Evolutionary conservation across 805 yeast genomes (phyloP), one percentile per base, ranked within the genome.

Genomic region (Candida stauntonica): DNA sequence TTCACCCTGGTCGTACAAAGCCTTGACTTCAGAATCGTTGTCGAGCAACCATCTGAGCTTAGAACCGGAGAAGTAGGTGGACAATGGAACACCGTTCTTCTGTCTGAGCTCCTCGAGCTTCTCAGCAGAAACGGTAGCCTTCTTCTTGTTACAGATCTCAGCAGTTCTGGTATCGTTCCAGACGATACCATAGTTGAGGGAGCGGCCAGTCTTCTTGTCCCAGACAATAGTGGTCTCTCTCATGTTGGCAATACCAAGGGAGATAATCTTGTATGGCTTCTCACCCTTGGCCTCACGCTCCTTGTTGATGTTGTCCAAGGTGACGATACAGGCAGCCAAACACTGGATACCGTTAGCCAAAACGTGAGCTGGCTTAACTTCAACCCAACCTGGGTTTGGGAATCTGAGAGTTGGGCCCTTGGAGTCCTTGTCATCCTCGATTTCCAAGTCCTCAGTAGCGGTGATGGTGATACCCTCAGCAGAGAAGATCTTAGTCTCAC

Each of bases 81-180:
- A 83, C 32, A 89, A 67, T 23, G 96, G 96, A 51, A 89, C 73
- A 8, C 98, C 98, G 30, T 86, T 81, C 50, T 73, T 76, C 48
- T 73, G 67, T 52, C 75, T 71, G 51, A 87, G 68, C 38, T 68
- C 69, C 31, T 72, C 76, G 46, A 84, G 72, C 35, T 69, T 70
- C 23, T 73, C 79, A 31, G 68, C 70, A 18, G 79, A 68, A 18
- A 74, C 70, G 49, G 68, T 68, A 41, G 69, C 65, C 51, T 73
- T 73, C 57, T 82, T 69, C 47, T 78, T 74, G 45, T 75, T 74
- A 37, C 87, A 88, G 34, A 85, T 72, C 15, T 70, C 77, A 8
- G 84, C 65, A 29, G 95, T 91, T 57, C 98, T 75, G 29, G 95
- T 85, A 64, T 89, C 98, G 46, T 91, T 86, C 98, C 98, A 89